phyloP scores from a whole-genome alignment of 1,284 basidiomycete species.

The Tilletia caries region DNA sequence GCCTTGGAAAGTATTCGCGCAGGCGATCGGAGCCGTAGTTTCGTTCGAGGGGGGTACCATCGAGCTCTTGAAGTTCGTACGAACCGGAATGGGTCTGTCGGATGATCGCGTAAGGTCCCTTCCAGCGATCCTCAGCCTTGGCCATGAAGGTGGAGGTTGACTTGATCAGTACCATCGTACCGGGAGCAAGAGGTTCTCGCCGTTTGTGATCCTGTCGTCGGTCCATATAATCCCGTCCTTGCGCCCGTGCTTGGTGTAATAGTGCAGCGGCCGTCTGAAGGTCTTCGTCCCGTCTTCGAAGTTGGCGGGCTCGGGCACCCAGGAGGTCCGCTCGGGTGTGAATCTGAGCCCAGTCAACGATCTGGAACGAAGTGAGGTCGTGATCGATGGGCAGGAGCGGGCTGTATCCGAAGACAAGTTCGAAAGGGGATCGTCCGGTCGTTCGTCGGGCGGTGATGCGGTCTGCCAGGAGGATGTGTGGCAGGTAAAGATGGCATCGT shows the following conservation, averaged over 20 bases:
- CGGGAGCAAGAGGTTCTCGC: not conserved
- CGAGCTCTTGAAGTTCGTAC: no score
- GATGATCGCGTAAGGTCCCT: no score
- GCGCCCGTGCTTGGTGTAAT: not conserved
- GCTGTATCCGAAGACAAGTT: not conserved
- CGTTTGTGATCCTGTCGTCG: not conserved
- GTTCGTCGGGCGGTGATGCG: not conserved
- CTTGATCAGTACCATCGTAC: not conserved
- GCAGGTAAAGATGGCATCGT: not conserved
- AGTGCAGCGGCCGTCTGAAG: not conserved
- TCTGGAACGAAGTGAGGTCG: not conserved
- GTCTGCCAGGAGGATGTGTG: not conserved
- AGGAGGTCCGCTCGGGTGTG: not conserved
- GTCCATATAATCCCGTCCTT: not conserved
- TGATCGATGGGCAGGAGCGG: conserved; percentile 2
- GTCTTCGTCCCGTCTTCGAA: not conserved
- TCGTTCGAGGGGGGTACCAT: no score
- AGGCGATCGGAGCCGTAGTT: no score
- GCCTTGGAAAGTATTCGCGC: no score
- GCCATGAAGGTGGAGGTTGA: not conserved
- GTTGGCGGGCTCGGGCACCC: not conserved
- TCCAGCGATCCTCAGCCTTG: not conserved
- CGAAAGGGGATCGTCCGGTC: not conserved
- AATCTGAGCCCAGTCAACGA: not conserved
- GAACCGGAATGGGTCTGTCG: no score